Base-by-base conservation (phyloP, 306 rosid species). In the Quercus suber region DNA sequence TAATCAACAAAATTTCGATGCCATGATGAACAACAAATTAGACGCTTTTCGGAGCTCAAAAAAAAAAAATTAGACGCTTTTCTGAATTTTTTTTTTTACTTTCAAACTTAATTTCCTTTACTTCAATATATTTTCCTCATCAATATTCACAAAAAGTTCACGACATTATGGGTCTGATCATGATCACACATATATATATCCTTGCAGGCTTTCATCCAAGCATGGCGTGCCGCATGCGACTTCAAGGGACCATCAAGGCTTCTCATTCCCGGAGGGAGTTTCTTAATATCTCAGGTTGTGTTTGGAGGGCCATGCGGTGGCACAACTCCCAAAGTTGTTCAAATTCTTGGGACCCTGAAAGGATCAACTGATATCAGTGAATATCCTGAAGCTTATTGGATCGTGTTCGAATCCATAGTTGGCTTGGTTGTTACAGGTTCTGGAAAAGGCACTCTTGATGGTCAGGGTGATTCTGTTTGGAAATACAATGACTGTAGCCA, bases 291-390 rank as follows among this genome's bases (percentile, higher is more conserved):
- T 14, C 75, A 89, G 2, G 81, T 91, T n/a, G 20, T 21, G 27
- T 95, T 92, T 56, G 58, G 20, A 5, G 99, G 98, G 69, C 97
- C 97, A 33, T 95, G 99, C 86, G 43, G 14, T 6, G 30, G 65
- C 19, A n/a, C 67, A 17, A 10, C 8, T 0, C 92, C 94, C 15
- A 55, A 91, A n/a, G 58, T 91, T 52, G 79, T 95, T 77, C 86
- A 91, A 73, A 82, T 95, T 2, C 60, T 9, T 18, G 99, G 90
- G 19, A 87, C 85, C 2, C 30, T 95, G 8, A 17, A 76, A 81
- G 99, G 90, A n/a, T 53, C 79, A 6, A 60, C 80, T 0, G 98
- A 95, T 77, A 12, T 87, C 8, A 73, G 86, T 8, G 85, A 88
- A 2, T 41, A 41, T 41, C 45, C 45, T 8, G 45, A 41, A 41